phyloP scores from a whole-genome alignment of 2,329 filamentous ascomycete species.

The Passalora sequoiae region DNA sequence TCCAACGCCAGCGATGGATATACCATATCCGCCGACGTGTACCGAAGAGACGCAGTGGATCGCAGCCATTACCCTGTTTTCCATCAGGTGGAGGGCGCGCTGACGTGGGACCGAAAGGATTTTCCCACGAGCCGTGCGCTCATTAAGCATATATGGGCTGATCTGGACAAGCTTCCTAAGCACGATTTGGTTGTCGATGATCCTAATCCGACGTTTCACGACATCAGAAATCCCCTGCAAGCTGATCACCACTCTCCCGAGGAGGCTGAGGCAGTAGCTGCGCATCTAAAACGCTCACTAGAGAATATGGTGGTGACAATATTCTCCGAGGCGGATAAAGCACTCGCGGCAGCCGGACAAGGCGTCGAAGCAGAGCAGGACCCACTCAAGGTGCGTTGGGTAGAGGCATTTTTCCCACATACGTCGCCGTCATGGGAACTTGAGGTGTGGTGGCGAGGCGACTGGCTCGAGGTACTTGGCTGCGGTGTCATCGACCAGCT shows the following conservation, averaged over 20 bases:
- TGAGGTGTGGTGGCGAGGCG: constrained; percentile 87
- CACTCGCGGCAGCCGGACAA: constrained; percentile 46
- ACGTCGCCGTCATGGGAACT: constrained; percentile 94
- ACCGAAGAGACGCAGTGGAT: constrained; percentile 90
- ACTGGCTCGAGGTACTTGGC: constrained; percentile 96
- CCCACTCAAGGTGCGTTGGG: constrained; percentile 82
- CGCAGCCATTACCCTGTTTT: constrained; percentile 94
- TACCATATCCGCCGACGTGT: constrained; percentile 90
- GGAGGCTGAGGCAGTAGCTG: constrained; percentile 75
- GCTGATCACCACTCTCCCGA: constrained; percentile 61
- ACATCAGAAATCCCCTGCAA: constrained; percentile 79
- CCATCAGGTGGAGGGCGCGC: constrained; percentile 96
- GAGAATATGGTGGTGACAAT: constrained; percentile 87
- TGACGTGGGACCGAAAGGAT: constrained; percentile 72
- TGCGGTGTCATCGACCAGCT: constrained; percentile 83
- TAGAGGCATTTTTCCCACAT: constrained; percentile 96
- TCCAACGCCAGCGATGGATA: constrained; percentile 70
- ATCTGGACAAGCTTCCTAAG: constrained; percentile 65
- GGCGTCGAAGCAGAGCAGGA: constrained; percentile 46
- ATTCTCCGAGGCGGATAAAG: constrained; percentile 70
- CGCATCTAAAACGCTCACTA: constrained; percentile 81
- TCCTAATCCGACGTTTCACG: constrained; percentile 70
- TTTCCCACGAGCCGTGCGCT: constrained; percentile 51
- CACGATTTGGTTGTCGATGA: constrained; percentile 78
- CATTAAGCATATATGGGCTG: constrained; percentile 61